phyloP scores from a whole-genome alignment of 78 protist genomes.

The Capsaspora owczarzaki region DNA sequence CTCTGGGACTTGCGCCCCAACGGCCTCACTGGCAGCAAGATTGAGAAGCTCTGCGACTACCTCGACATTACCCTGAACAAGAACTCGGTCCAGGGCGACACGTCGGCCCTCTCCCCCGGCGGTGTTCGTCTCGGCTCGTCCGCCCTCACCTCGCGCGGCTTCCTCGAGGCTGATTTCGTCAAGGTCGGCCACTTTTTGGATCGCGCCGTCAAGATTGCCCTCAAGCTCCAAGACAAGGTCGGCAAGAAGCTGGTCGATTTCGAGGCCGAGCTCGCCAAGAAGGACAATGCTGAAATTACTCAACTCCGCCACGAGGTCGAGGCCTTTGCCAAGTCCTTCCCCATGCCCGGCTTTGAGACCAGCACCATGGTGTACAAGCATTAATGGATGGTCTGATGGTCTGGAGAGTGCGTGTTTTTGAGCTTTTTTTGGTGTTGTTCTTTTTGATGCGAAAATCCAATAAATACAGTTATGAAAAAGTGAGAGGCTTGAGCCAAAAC shows the following conservation, averaged over 20 bases:
- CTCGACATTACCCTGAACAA: slow-evolving; percentile 91
- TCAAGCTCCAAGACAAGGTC: slow-evolving; percentile 52
- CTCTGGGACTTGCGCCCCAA: slow-evolving; percentile 87
- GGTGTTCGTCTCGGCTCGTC: slow-evolving; percentile 95
- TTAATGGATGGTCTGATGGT: too few species aligned
- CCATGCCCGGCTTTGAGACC: slow-evolving; percentile 68
- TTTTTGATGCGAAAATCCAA: too few species aligned
- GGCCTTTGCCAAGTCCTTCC: slow-evolving; percentile 59
- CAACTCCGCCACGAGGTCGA: slow-evolving; percentile 54
- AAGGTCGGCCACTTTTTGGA: slow-evolving; percentile 81
- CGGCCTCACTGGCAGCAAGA: slow-evolving; percentile 10
- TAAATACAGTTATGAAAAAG: too few species aligned
- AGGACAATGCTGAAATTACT: slow-evolving; percentile 8
- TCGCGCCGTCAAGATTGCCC: slow-evolving; percentile 62
- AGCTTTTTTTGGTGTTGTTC: too few species aligned
- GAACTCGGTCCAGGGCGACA: slow-evolving; percentile 93
- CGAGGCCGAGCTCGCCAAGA: slow-evolving; percentile 22
- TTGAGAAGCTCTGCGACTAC: slow-evolving; percentile 82
- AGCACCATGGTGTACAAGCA: background rate
- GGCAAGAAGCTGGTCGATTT: slow-evolving; percentile 75
- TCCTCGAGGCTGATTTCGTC: slow-evolving; percentile 69
- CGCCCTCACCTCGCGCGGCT: slow-evolving; percentile 93
- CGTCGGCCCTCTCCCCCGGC: slow-evolving; percentile 83
- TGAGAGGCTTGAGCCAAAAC: too few species aligned
- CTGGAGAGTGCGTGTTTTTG: too few species aligned